Evolutionary conservation across 108 stramenopile genomes (phyloP).

Genomic region (Pseudonitzschia multistriata): DNA sequence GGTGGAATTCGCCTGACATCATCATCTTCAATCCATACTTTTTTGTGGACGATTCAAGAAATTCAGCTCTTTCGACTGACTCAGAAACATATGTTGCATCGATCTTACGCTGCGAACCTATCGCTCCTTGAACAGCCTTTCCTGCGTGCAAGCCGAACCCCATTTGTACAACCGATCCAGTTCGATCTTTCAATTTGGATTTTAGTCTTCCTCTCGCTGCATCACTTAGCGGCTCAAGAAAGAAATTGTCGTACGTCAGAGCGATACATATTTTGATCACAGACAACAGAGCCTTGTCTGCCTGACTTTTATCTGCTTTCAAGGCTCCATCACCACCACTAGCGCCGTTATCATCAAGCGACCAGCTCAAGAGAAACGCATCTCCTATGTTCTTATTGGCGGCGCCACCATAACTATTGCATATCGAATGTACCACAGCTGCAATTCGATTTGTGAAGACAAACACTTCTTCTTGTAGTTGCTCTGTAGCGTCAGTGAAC

Average conservation of each 20-base stretch:
- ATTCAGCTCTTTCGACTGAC: slow-evolving; percentile 82
- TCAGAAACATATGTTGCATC: slow-evolving; percentile 91
- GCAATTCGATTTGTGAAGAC: slow-evolving; percentile 91
- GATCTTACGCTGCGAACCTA: slow-evolving; percentile 86
- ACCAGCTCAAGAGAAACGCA: slow-evolving; percentile 90
- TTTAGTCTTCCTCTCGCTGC: slow-evolving; percentile 44
- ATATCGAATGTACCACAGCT: slow-evolving; percentile 80
- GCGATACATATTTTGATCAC: slow-evolving; percentile 74
- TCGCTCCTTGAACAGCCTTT: slow-evolving; percentile 93
- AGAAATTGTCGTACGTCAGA: slow-evolving; percentile 61
- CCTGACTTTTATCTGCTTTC: slow-evolving; percentile 53
- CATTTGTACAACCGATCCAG: slow-evolving; percentile 74
- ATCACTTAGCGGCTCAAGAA: slow-evolving; percentile 61
- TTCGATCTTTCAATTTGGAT: slow-evolving; percentile 55
- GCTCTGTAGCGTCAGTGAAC: slow-evolving; percentile 92
- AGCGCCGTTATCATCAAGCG: slow-evolving; percentile 44
- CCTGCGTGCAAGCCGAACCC: slow-evolving; percentile 91
- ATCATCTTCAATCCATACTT: slow-evolving; percentile 75
- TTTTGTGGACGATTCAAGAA: slow-evolving; percentile 86
- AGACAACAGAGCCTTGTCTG: slow-evolving; percentile 70
- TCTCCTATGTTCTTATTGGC: slow-evolving; percentile 95
- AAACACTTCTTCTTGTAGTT: slow-evolving; percentile 90
- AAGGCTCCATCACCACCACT: slow-evolving; percentile 9
- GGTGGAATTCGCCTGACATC: slow-evolving; percentile 81
- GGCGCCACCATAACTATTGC: slow-evolving; percentile 64